Evolutionary conservation across 108 stramenopile species (phyloP).

Genomic region (Skeletonema potamos): DNA sequence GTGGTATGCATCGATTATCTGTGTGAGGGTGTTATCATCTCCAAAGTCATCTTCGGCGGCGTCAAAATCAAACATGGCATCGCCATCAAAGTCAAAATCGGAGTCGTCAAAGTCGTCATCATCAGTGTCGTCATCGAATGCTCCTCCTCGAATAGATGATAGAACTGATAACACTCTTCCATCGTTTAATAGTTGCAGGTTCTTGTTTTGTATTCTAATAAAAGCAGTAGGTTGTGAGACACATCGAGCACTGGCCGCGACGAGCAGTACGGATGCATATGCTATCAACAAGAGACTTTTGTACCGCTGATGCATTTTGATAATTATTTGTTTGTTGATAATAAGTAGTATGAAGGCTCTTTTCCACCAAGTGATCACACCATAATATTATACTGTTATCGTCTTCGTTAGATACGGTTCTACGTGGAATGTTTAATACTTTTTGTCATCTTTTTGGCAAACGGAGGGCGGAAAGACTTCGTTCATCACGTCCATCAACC

Average conservation of each 20-base stretch:
- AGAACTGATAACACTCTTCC: neutral
- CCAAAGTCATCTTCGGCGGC: slow-evolving; percentile 74
- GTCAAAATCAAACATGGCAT: slow-evolving; percentile 49
- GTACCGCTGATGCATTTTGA: neutral
- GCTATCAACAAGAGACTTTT: neutral
- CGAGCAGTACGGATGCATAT: neutral
- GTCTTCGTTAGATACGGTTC: too few relatives aligned
- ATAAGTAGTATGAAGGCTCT: too few relatives aligned
- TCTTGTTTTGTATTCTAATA: neutral
- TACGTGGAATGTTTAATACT: neutral
- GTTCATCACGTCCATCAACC: neutral
- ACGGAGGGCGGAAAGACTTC: neutral
- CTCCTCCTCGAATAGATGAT: slow-evolving; percentile 45
- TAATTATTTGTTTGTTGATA: neutral
- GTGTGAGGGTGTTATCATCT: slow-evolving; percentile 61
- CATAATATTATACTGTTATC: too few relatives aligned
- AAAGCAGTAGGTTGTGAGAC: neutral
- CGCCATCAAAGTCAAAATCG: slow-evolving; percentile 56
- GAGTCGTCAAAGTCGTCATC: slow-evolving; percentile 62
- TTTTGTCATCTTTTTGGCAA: too few relatives aligned
- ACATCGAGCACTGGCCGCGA: neutral
- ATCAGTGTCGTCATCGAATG: slow-evolving; percentile 51
- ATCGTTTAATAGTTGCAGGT: neutral
- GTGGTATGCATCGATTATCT: slow-evolving; percentile 58
- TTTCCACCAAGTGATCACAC: too few relatives aligned